Evolutionary conservation across 1,284 basidiomycete genomes (phyloP).

Genomic region (Heterobasidion parviporum): DNA sequence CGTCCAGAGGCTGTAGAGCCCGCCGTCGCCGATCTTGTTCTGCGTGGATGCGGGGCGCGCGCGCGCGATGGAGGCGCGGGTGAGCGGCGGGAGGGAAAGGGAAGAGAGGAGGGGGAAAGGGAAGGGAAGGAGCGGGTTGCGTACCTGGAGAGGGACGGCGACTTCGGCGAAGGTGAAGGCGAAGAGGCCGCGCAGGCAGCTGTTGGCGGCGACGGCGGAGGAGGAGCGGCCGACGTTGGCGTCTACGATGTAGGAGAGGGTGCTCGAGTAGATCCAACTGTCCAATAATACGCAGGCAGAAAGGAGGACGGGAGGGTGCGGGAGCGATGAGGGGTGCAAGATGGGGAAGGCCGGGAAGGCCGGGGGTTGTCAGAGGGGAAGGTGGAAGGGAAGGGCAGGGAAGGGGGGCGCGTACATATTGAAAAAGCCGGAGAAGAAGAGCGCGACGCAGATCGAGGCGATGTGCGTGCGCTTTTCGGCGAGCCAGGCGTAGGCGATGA

Average conservation of each 20-base stretch:
- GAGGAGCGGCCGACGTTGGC: slow-evolving; percentile 69
- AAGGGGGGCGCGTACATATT: slow-evolving; percentile 43
- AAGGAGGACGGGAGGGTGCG: not conserved
- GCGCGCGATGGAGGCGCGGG: not conserved
- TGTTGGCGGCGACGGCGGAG: slow-evolving; percentile 65
- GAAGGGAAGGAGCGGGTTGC: slow-evolving; percentile 1
- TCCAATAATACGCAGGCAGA: not conserved
- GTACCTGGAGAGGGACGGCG: slow-evolving; percentile 58
- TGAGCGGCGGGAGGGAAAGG: not conserved
- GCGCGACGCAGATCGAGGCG: slow-evolving; percentile 50
- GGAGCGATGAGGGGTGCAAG: not conserved
- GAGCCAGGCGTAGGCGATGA: slow-evolving; percentile 74
- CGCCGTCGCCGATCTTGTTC: slow-evolving; percentile 57
- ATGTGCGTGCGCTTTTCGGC: slow-evolving; percentile 56
- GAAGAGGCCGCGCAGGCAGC: slow-evolving; percentile 57
- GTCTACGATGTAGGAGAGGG: slow-evolving; percentile 71
- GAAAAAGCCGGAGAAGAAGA: slow-evolving; percentile 63
- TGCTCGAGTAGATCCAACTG: slow-evolving; percentile 66
- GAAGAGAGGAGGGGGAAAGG: too few relatives aligned
- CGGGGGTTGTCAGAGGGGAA: not conserved
- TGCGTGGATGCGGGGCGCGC: slow-evolving; percentile 12
- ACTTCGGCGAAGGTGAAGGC: slow-evolving; percentile 69
- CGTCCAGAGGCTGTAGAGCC: slow-evolving; percentile 69
- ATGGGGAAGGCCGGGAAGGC: too few relatives aligned
- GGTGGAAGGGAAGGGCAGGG: not conserved